phyloP scores from a whole-genome alignment of 2,329 filamentous ascomycete genomes.

The Cytospora piceicola region DNA sequence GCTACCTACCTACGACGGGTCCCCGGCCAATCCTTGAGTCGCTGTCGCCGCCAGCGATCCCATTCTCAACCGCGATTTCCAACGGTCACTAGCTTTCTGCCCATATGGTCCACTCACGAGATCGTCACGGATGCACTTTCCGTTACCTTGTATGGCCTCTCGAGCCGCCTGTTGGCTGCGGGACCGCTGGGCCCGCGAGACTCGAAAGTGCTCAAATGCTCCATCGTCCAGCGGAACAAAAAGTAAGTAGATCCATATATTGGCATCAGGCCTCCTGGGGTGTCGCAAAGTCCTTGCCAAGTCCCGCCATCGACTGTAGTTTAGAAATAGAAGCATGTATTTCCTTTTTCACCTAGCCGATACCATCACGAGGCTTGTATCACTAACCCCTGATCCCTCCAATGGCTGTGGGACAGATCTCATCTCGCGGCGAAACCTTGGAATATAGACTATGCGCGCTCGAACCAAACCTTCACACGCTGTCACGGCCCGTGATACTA shows the following conservation, averaged over 20 bases:
- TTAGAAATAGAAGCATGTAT: neutral
- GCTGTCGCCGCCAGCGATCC: neutral
- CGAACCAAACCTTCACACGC: neutral
- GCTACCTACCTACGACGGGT: neutral
- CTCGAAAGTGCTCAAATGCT: neutral
- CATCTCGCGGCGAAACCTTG: neutral
- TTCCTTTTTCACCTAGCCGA: neutral
- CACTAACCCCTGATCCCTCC: neutral
- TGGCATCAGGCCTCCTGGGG: neutral
- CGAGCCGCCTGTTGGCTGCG: neutral
- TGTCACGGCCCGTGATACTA: neutral
- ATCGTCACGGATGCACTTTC: slow-evolving; percentile 4
- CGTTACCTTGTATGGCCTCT: neutral
- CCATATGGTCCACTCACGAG: neutral
- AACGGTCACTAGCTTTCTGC: neutral
- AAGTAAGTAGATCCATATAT: neutral
- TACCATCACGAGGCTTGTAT: neutral
- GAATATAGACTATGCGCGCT: neutral
- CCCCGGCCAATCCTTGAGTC: neutral
- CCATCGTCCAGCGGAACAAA: neutral
- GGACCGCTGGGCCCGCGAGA: neutral
- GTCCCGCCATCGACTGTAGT: neutral
- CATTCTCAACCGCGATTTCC: neutral
- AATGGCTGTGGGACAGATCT: neutral
- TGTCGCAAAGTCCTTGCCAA: neutral